Conservation (phyloP, 345 rosid species). For the Ailanthus altissimus region DNA sequence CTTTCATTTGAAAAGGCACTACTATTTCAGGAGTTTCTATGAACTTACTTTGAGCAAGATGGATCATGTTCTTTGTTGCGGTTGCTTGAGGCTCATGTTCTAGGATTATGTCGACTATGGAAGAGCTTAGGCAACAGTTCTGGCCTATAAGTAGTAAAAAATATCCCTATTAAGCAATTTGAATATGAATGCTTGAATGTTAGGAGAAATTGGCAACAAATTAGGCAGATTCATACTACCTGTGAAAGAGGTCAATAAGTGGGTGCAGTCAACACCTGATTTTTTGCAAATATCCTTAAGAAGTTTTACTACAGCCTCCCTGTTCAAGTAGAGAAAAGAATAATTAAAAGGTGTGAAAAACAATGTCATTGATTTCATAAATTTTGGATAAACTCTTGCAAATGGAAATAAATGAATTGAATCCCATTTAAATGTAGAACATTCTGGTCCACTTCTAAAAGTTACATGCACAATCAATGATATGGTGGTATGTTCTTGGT, state of each 20-base stretch:
- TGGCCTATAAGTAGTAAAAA: conserved; percentile 35
- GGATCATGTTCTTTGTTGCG: conserved; percentile 59
- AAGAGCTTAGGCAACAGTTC: conserved; percentile 60
- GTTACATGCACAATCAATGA: no score
- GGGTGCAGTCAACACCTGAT: conserved; percentile 46
- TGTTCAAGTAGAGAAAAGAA: conserved; percentile 19
- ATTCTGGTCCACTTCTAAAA: background rate
- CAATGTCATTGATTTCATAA: background rate
- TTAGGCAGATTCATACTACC: conserved; percentile 29
- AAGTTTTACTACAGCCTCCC: conserved; percentile 35
- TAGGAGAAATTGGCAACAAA: background rate
- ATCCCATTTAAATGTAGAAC: background rate
- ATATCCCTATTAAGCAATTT: background rate
- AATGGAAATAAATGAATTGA: background rate
- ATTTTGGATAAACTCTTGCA: background rate
- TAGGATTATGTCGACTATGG: conserved; percentile 36
- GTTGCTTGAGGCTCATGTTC: conserved; percentile 58
- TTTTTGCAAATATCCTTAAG: conserved; percentile 38
- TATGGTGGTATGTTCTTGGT: no score
- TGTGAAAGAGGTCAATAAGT: conserved; percentile 46
- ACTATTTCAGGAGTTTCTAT: background rate
- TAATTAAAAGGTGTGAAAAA: no score
- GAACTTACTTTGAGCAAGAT: conserved; percentile 55
- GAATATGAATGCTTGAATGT: background rate
- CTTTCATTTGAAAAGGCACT: background rate